These are phyloP conservation scores for Candida frijolesensis DNA, from an alignment of 1,139 yeast genomes.

Conservation along the genomic window DNA sequence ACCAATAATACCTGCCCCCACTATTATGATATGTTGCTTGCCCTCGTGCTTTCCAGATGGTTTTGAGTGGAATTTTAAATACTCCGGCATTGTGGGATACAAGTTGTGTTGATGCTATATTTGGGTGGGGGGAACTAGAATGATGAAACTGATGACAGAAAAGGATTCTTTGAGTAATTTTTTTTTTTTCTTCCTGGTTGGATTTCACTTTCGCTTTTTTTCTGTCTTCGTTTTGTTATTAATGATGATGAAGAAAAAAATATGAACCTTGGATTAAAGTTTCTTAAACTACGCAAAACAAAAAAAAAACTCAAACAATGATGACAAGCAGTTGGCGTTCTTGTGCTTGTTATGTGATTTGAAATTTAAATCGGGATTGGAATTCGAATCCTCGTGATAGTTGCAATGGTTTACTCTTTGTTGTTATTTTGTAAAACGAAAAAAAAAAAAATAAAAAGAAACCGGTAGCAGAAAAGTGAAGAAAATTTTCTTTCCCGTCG, in stretches of 20 bases:
- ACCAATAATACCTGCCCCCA: conserved; percentile 96
- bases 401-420: neutral
- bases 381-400: neutral
- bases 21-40: conserved; percentile 70
- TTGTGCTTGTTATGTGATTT: too few species aligned
- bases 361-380: neutral
- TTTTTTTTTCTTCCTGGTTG: neutral
- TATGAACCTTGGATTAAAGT: neutral
- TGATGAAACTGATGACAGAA: neutral
- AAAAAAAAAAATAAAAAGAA: neutral
- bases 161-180: conserved; percentile 1
- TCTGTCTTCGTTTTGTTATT: conserved; percentile 3
- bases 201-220: neutral
- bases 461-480: neutral
- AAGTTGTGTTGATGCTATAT: neutral
- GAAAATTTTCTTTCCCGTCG: neutral
- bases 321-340: neutral
- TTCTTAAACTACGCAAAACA: neutral
- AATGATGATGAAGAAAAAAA: neutral
- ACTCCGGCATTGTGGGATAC: conserved; percentile 31
- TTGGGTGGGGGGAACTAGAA: neutral
- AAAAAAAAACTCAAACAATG: neutral
- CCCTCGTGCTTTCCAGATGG: conserved; percentile 64
- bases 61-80: conserved; percentile 36
- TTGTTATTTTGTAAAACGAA: neutral